These are phyloP conservation scores for Pestalotiopsis sp. DNA, from an alignment of 2,329 filamentous ascomycete species.

Conservation along the genomic window DNA sequence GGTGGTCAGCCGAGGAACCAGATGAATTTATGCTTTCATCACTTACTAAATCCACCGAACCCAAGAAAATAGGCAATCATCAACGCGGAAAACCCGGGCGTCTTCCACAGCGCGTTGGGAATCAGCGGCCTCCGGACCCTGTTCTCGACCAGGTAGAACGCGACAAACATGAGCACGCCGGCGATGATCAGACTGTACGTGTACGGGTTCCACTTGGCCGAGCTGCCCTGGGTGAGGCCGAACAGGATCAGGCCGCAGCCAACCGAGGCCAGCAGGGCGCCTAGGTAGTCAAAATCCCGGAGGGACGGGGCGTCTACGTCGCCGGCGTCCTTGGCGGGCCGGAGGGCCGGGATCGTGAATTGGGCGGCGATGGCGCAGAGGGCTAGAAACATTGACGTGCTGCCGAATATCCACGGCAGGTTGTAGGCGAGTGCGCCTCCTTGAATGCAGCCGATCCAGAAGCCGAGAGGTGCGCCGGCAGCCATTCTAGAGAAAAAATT, in stretches of 20 bases:
- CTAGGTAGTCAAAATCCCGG: conserved; percentile 31
- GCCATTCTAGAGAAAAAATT: conserved; percentile 27
- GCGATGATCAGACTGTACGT: conserved; percentile 36
- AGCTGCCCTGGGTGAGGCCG: conserved; percentile 36
- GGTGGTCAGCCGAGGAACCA: background rate
- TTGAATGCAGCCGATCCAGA: conserved; percentile 39
- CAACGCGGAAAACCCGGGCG: conserved; percentile 43
- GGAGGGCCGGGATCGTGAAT: conserved; percentile 40
- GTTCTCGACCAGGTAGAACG: conserved; percentile 34
- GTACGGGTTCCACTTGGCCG: conserved; percentile 36
- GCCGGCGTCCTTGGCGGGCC: conserved; percentile 26
- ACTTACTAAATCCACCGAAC: conserved; percentile 32
- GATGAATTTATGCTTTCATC: background rate
- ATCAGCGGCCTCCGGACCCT: conserved; percentile 34
- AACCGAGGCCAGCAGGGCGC: conserved; percentile 27
- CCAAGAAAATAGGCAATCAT: conserved; percentile 47
- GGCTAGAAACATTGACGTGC: conserved; percentile 40
- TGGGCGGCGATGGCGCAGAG: conserved; percentile 39
- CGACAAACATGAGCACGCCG: conserved; percentile 31
- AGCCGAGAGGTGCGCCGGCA: conserved; percentile 36
- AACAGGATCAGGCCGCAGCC: conserved; percentile 37
- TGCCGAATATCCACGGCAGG: conserved; percentile 46
- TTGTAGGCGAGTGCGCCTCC: conserved; percentile 41
- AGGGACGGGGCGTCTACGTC: conserved; percentile 26
- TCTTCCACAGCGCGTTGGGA: conserved; percentile 41